Evolutionary conservation across 805 yeast genomes (phyloP).

Genomic region (Nakazawaea sp.): DNA sequence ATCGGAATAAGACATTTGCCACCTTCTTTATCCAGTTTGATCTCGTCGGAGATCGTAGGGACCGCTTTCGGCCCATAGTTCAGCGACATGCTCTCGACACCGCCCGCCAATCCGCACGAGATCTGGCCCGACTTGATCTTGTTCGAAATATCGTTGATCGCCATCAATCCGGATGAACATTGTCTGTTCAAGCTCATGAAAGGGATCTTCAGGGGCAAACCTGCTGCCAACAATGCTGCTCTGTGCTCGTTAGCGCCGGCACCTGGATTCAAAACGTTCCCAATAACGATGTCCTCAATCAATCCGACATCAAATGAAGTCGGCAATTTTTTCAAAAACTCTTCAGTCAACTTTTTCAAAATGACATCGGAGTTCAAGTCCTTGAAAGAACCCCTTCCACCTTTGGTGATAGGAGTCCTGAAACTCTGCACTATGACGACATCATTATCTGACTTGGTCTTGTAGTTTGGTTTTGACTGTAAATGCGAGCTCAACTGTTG

Average conservation of each 20-base stretch:
- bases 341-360: conserved; percentile 56
- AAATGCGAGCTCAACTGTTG: conserved; percentile 27
- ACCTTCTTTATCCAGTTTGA: conserved; percentile 32
- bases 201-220: conserved; percentile 74
- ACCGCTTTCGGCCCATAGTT: conserved; percentile 79
- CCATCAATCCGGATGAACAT: conserved; percentile 91
- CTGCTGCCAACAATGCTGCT: conserved; percentile 88
- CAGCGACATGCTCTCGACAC: conserved; percentile 91
- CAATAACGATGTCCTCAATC: conserved; percentile 83
- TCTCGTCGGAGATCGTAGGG: conserved; percentile 47
- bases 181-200: conserved; percentile 87
- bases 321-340: conserved; percentile 45
- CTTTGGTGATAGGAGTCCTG: conserved; percentile 86
- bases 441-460: conserved; percentile 70
- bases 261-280: conserved; percentile 87
- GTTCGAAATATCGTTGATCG: conserved; percentile 83
- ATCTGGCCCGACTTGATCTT: conserved; percentile 81
- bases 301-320: conserved; percentile 40
- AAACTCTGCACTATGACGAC: conserved; percentile 87
- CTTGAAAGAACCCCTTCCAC: conserved; percentile 80
- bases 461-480: conserved; percentile 21
- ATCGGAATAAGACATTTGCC: conserved; percentile 86
- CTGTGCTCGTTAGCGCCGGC: conserved; percentile 95
- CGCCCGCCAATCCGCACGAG: conserved; percentile 84
- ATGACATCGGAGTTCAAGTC: conserved; percentile 79